Percentiles rank a stretch among this genome's conserved stretches.
Conservation (phyloP, 495 filamentous ascomycete genomes). For the Diplogelasinospora grovesii region DNA sequence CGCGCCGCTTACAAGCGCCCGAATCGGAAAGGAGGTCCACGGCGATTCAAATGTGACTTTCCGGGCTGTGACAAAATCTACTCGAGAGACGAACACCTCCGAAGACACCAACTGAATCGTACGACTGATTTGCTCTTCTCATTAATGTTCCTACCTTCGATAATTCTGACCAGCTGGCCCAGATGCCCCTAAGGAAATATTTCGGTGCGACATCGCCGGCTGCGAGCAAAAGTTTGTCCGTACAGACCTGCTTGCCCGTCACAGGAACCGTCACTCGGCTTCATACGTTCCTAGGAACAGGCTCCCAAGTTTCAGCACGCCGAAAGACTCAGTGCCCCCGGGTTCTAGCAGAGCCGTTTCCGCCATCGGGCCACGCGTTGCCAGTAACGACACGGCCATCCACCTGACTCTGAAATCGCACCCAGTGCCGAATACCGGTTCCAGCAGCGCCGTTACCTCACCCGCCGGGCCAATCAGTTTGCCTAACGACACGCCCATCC, state of each 20-base stretch:
- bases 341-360: constrained; percentile 19
- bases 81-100: constrained; percentile 91
- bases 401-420: constrained; percentile 36
- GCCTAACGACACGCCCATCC: too few species aligned
- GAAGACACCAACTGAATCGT: constrained; percentile 44
- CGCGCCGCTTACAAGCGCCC: constrained; percentile 38
- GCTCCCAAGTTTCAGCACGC: constrained; percentile 63
- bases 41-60: constrained; percentile 70
- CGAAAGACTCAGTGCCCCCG: constrained; percentile 28
- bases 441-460: too few species aligned
- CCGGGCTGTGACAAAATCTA: constrained; percentile 90
- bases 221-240: constrained; percentile 88
- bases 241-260: constrained; percentile 83
- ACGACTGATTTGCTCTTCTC: constrained; percentile 9
- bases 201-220: constrained; percentile 81
- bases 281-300: constrained; percentile 87
- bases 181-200: constrained; percentile 94
- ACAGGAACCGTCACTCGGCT: constrained; percentile 87
- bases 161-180: constrained; percentile 35
- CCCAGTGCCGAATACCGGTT: constrained; percentile 17
- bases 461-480: too few species aligned
- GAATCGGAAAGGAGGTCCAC: constrained; percentile 42
- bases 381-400: constrained; percentile 43
- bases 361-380: constrained; percentile 35
- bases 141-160: neutral